These are phyloP conservation scores for Larix kaempferi DNA, from an alignment of 75 land plant species.

Conservation along the genomic window DNA sequence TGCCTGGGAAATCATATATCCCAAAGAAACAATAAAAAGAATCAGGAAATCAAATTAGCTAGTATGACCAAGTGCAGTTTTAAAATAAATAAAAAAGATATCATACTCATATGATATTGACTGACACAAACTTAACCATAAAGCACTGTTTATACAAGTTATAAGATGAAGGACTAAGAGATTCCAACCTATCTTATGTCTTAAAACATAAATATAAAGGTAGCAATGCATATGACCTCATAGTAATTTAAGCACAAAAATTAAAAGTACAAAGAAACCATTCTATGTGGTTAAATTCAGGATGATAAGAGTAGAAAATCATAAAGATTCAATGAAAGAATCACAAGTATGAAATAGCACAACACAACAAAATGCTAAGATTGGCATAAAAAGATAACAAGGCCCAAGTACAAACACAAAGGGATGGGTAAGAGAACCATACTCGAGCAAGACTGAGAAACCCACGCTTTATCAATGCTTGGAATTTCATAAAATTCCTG, in stretches of 20 bases:
- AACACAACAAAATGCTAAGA: background rate
- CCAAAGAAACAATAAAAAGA: background rate
- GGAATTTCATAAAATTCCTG: conserved; percentile 74
- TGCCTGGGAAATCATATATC: conserved; percentile 29
- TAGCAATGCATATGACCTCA: conserved; percentile 3
- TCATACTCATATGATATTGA: background rate
- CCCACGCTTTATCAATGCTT: conserved; percentile 87
- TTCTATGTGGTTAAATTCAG: background rate
- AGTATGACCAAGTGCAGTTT: background rate
- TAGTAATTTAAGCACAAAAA: background rate
- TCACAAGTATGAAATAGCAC: background rate
- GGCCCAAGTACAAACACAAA: background rate
- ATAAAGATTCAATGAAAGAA: background rate
- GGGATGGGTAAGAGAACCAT: background rate
- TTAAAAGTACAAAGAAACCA: background rate
- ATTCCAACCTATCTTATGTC: background rate
- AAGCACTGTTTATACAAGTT: background rate
- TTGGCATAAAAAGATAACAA: background rate
- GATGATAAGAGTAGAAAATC: too few species aligned
- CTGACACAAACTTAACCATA: conserved; percentile 1
- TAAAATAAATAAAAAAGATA: background rate
- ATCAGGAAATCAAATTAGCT: background rate
- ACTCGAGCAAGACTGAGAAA: conserved; percentile 59
- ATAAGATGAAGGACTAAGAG: background rate
- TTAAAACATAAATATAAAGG: background rate